Base-by-base conservation (phyloP, 2,329 filamentous ascomycete species). In the Aspergillus ibericus region DNA sequence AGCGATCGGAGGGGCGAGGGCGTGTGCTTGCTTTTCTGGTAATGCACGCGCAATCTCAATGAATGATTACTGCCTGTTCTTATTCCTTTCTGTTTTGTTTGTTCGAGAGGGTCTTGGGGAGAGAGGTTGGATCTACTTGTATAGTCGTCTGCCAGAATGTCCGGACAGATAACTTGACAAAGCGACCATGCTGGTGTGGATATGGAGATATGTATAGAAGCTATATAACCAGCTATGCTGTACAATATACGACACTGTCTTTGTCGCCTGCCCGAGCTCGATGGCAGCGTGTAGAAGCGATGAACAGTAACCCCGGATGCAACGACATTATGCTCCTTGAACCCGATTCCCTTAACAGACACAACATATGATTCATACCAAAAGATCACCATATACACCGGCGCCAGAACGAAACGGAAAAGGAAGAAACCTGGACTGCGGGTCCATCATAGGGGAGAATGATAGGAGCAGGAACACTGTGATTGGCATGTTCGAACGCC, bases 381-480 rank as follows among this genome's bases (percentile, higher is more conserved):
- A 56, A 40, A 38, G 18, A 49, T 58, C 38, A 53, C 56, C 32
- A 66, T 70, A 63, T 71, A 68, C 66, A 68, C 67, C 64, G 56
- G 63, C 68, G 66, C 69, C 65, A 40, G 51, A 50, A 42, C 55
- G 49, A 38, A 56, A 34, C 44, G 63, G 47, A 51, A 47, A 18
- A 59, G 8, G 29, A 10, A 32, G 9, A 32, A 32, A 32, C 8
- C 29, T 32, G 29, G 29, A 32, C 12, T 32, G 8, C 7, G 29
- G 8, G 12, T 32, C 8, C 29, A 32, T 32, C 29, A 32, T 32
- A 32, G 29, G 9, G 10, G 8, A 9, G 8, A 5, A 29, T 7
- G 25, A 29, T 10, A 10, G 16, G 29, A 8, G 36, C 22, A 18
- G n/a, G 10, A 35, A 20, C 16, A 13, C 29, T 18, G 16, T 16